phyloP scores from a whole-genome alignment of 495 filamentous ascomycete species.

The Penicillium nucicola region DNA sequence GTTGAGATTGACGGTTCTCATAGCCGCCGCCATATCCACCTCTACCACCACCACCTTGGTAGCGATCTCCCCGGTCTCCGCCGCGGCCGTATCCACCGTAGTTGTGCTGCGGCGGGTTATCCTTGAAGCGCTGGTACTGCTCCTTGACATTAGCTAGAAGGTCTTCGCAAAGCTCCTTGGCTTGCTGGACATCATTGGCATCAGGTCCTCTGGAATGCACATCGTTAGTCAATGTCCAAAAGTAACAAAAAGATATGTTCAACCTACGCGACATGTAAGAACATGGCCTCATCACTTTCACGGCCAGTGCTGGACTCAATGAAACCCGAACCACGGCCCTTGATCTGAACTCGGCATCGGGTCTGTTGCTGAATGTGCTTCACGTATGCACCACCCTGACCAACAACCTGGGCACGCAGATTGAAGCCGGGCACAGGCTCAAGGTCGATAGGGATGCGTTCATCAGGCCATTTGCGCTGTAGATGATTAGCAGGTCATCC shows the following conservation, averaged over 20 bases:
- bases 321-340: conserved; percentile 94
- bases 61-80: conserved; percentile 29
- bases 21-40: conserved; percentile 32
- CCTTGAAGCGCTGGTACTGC: conserved; percentile 87
- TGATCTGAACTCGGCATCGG: conserved; percentile 93
- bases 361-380: conserved; percentile 97
- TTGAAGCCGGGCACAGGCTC: conserved; percentile 96
- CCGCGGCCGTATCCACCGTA: conserved; percentile 53
- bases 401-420: conserved; percentile 89
- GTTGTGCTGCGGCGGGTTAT: conserved; percentile 68
- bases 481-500: conserved; percentile 19
- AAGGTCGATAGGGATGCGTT: conserved; percentile 84
- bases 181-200: conserved; percentile 76
- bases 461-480: conserved; percentile 98
- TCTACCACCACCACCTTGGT: conserved; percentile 26
- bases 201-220: conserved; percentile 68
- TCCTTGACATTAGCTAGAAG: conserved; percentile 77
- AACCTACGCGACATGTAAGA: conserved; percentile 82
- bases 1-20: conserved; percentile 37
- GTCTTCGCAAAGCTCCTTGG: conserved; percentile 84
- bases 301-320: conserved; percentile 76
- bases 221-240: conserved; percentile 27
- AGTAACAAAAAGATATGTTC: not conserved
- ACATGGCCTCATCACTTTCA: conserved; percentile 95
- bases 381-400: conserved; percentile 87